phyloP scores from a whole-genome alignment of 306 rosid species.

The Lotus japonicus region DNA sequence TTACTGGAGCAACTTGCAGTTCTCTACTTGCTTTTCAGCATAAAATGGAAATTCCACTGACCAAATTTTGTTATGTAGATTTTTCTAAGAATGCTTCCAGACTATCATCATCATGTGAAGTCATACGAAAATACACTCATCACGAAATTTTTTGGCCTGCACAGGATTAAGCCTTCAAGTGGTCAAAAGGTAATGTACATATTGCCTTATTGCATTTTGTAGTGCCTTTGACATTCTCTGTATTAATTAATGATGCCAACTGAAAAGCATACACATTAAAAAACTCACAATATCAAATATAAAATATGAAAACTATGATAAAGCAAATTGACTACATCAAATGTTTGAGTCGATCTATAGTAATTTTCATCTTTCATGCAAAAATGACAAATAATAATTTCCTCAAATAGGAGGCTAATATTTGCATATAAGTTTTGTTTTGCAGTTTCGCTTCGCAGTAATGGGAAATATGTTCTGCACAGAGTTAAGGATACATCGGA shows the following conservation, averaged over 20 bases:
- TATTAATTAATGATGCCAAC: background rate
- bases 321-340: background rate
- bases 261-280: background rate
- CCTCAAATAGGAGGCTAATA: slow-evolving; percentile 24
- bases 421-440: background rate
- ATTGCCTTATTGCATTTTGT: slow-evolving; percentile 1
- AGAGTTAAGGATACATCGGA: slow-evolving; percentile 79
- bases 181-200: slow-evolving; percentile 69
- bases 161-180: slow-evolving; percentile 82
- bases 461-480: slow-evolving; percentile 99
- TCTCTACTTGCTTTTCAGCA: background rate
- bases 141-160: slow-evolving; percentile 91
- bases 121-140: slow-evolving; percentile 74
- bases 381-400: background rate
- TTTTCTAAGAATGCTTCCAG: slow-evolving; percentile 87
- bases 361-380: slow-evolving; percentile 7
- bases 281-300: slow-evolving; percentile 12
- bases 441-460: slow-evolving; percentile 91
- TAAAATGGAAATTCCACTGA: slow-evolving; percentile 16
- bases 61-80: slow-evolving; percentile 49
- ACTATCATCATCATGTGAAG: slow-evolving; percentile 81
- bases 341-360: background rate
- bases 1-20: background rate
- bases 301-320: background rate
- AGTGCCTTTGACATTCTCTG: background rate